Evolutionary conservation across 2,329 filamentous ascomycete species (phyloP).

Genomic region (Xylariaceae sp.): DNA sequence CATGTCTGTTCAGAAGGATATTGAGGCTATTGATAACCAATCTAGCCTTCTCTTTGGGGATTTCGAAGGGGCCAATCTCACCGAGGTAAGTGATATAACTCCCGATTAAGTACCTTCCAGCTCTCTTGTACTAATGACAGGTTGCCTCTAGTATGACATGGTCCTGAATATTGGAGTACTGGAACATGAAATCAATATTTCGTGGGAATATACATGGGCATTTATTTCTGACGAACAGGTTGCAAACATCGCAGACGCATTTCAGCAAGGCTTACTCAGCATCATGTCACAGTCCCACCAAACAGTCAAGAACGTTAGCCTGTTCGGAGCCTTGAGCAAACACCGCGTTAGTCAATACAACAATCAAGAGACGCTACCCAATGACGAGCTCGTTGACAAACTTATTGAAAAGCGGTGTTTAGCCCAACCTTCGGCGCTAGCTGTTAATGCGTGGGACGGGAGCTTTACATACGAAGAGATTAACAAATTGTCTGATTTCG

Average conservation of each 20-base stretch:
- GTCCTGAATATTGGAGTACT: constrained; percentile 2
- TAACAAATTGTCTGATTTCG: neutral
- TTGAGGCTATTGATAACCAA: neutral
- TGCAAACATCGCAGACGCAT: constrained; percentile 11
- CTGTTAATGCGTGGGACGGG: constrained; percentile 21
- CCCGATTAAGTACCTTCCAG: too few species aligned
- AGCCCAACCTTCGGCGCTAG: neutral
- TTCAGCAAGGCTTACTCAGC: constrained; percentile 12
- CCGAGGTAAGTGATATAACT: too few species aligned
- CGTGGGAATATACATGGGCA: constrained; percentile 1
- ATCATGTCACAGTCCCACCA: constrained; percentile 2
- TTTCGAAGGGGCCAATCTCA: neutral
- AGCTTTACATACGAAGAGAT: constrained; percentile 17
- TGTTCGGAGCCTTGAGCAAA: constrained; percentile 3
- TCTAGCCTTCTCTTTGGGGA: constrained; percentile 4
- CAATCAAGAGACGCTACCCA: neutral
- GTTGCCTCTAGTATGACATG: constrained; percentile 16
- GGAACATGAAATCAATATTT: constrained; percentile 2
- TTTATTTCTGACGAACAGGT: constrained; percentile 18
- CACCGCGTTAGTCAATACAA: neutral
- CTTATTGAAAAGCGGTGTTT: constrained; percentile 14
- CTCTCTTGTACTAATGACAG: too few species aligned
- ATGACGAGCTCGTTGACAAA: constrained; percentile 9
- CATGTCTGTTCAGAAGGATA: constrained; percentile 14
- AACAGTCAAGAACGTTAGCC: neutral